These are phyloP conservation scores for Colletotrichum falcatum DNA, from an alignment of 2,329 filamentous ascomycete genomes.

Conservation along the genomic window DNA sequence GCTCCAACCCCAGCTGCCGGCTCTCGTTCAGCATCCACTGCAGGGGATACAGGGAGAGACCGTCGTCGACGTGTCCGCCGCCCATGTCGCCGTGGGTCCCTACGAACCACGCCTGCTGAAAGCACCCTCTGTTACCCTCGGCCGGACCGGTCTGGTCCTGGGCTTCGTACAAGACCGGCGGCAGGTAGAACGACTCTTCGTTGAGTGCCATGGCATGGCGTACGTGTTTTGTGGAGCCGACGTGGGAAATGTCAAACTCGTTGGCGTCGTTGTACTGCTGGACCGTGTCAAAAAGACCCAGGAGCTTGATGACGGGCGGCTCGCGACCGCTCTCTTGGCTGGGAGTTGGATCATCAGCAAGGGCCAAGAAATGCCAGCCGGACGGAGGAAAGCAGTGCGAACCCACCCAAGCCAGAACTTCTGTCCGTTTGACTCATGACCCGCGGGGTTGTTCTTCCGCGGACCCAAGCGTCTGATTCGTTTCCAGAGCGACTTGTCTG, in stretches of 20 bases:
- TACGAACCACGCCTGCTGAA: slow-evolving; percentile 55
- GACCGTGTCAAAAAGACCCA: slow-evolving; percentile 54
- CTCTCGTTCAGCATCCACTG: slow-evolving; percentile 57
- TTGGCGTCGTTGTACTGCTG: slow-evolving; percentile 46
- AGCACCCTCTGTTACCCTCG: slow-evolving; percentile 43
- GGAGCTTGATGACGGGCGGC: slow-evolving; percentile 50
- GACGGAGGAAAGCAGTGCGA: too few species aligned
- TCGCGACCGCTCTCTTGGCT: slow-evolving; percentile 38
- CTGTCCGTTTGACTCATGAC: not conserved
- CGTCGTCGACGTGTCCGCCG: slow-evolving; percentile 51
- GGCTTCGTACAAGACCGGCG: not conserved
- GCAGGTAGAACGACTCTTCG: slow-evolving; percentile 49
- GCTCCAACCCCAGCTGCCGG: slow-evolving; percentile 46
- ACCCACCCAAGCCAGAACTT: slow-evolving; percentile 4
- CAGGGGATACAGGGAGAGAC: slow-evolving; percentile 54
- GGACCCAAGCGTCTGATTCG: not conserved
- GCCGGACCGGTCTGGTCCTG: slow-evolving; percentile 42
- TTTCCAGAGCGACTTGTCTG: slow-evolving; percentile 20
- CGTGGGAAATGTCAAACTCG: slow-evolving; percentile 47
- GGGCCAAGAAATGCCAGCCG: not conserved
- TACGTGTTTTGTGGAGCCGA: slow-evolving; percentile 50
- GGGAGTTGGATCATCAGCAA: not conserved
- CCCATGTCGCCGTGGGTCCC: slow-evolving; percentile 54
- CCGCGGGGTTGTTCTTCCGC: not conserved
- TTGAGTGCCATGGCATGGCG: slow-evolving; percentile 55